Evolutionary conservation across 352 stramenopile species (phyloP).

Genomic region (Phytopythium litorale): DNA sequence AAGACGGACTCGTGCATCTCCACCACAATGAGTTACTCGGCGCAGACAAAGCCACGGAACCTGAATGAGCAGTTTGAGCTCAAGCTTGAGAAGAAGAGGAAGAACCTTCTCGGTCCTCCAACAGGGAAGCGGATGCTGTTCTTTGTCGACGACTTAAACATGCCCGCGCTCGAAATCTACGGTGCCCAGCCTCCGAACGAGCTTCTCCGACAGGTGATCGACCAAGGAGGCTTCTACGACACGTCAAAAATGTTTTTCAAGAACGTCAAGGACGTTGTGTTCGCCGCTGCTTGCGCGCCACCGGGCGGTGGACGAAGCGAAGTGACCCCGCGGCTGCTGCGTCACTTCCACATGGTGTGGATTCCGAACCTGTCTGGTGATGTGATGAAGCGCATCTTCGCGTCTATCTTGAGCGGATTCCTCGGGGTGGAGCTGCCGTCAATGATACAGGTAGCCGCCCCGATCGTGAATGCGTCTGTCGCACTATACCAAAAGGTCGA

Average conservation of each 20-base stretch:
- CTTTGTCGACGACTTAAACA: constrained; percentile 93
- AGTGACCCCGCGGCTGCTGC: constrained; percentile 79
- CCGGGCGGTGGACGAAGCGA: constrained; percentile 85
- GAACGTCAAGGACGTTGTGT: constrained; percentile 82
- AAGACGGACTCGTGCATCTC: constrained; percentile 80
- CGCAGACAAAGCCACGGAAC: constrained; percentile 85
- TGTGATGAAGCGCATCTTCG: constrained; percentile 90
- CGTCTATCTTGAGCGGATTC: constrained; percentile 88
- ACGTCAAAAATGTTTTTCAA: constrained; percentile 94
- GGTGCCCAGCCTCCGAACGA: constrained; percentile 91
- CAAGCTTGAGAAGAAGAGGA: constrained; percentile 82
- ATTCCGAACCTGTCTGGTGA: constrained; percentile 80
- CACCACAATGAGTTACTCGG: constrained; percentile 88
- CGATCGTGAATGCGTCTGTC: constrained; percentile 88
- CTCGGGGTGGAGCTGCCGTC: constrained; percentile 60
- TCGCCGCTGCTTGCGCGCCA: constrained; percentile 81
- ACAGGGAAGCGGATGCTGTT: constrained; percentile 82
- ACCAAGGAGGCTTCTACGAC: constrained; percentile 90
- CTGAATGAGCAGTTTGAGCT: constrained; percentile 82
- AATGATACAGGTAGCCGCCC: constrained; percentile 62
- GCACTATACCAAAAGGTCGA: constrained; percentile 87
- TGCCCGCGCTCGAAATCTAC: constrained; percentile 91
- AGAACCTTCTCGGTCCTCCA: constrained; percentile 73
- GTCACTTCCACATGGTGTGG: constrained; percentile 92
- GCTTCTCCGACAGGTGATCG: constrained; percentile 89